Conservation (phyloP, 2,329 filamentous ascomycete genomes). For the Claviceps quebecensis region DNA sequence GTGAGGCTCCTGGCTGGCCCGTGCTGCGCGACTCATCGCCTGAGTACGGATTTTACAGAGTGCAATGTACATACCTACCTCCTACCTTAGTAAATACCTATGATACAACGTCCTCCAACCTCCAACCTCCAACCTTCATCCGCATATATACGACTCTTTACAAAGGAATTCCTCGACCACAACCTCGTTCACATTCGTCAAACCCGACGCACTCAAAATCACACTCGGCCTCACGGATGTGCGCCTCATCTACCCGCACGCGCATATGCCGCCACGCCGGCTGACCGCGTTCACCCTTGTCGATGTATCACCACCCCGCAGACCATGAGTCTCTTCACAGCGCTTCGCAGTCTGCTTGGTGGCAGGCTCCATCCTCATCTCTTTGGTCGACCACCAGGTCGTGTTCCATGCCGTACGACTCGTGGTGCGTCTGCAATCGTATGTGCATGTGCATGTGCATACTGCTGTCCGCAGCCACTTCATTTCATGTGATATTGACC, state of each 20-base stretch:
- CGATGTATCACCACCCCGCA: background rate
- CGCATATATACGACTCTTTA: too few species aligned
- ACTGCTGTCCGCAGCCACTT: background rate
- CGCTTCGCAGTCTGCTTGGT: background rate
- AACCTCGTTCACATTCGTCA: too few species aligned
- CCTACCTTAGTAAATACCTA: too few species aligned
- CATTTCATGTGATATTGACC: background rate
- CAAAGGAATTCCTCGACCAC: too few species aligned
- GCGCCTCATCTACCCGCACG: background rate
- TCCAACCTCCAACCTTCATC: too few species aligned
- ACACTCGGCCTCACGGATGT: background rate
- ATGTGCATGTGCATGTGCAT: background rate
- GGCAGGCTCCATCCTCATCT: background rate
- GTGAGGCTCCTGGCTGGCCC: too few species aligned
- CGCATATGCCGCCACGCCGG: background rate
- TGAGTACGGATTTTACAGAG: too few species aligned
- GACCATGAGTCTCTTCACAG: too few species aligned
- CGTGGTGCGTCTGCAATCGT: background rate
- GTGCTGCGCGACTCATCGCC: too few species aligned
- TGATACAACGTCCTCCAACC: too few species aligned
- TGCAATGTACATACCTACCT: too few species aligned
- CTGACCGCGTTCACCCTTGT: background rate
- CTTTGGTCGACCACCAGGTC: background rate
- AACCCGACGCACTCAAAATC: background rate
- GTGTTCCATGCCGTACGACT: background rate